A percentile compares a stretch with the other conserved stretches of the same genome.
Conservation (phyloP, 441 rosid species). For the Mallotus repandus region DNA sequence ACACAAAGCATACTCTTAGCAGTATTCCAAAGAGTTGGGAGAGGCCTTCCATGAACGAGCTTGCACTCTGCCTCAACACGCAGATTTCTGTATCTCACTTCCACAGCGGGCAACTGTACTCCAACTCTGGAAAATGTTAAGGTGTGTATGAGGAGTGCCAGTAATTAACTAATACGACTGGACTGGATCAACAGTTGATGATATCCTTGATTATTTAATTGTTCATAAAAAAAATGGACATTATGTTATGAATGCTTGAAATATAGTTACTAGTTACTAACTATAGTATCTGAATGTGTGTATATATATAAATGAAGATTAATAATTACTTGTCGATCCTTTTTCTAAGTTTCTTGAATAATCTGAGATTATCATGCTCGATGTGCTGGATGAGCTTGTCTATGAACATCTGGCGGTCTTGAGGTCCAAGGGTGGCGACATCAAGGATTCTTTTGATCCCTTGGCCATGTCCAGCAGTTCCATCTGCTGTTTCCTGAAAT, state of each 20-base stretch:
- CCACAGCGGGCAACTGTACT: slow-evolving; percentile 42
- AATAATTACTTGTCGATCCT: slow-evolving; percentile 53
- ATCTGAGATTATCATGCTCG: slow-evolving; percentile 48
- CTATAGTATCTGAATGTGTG: background rate
- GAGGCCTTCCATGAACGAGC: slow-evolving; percentile 43
- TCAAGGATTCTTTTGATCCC: slow-evolving; percentile 37
- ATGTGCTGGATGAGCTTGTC: slow-evolving; percentile 60
- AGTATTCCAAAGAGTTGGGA: slow-evolving; percentile 46
- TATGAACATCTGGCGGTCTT: slow-evolving; percentile 50
- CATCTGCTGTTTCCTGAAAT: slow-evolving; percentile 25
- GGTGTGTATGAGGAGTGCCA: no score
- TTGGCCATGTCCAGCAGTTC: slow-evolving; percentile 14
- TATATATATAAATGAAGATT: no score
- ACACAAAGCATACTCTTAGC: slow-evolving; percentile 29
- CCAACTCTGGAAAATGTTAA: slow-evolving; percentile 35
- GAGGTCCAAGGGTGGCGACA: slow-evolving; percentile 49
- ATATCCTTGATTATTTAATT: no score
- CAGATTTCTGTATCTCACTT: slow-evolving; percentile 40
- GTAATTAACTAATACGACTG: no score
- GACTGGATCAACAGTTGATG: no score
- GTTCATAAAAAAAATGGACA: no score
- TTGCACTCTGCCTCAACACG: slow-evolving; percentile 43
- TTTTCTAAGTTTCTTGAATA: slow-evolving; percentile 49
- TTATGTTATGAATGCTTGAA: no score
- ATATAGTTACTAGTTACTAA: background rate